Evolutionary conservation across 2,329 filamentous ascomycete genomes (phyloP).

Genomic region (Rhinocladiella similis): DNA sequence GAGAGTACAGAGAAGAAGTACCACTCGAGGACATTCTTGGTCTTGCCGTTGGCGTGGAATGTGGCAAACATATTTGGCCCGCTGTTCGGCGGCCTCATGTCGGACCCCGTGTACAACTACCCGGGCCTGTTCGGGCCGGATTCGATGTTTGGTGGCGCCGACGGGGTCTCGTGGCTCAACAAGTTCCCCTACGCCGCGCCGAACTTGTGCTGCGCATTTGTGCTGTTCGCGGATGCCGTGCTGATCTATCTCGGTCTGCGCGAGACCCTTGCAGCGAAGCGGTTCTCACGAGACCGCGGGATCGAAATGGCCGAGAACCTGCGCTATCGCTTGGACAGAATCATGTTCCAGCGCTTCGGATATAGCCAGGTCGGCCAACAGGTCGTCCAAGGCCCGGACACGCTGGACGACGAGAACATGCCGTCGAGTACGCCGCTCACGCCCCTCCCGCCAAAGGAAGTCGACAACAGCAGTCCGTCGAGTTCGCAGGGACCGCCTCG

Average conservation of each 20-base stretch:
- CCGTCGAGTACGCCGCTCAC: constrained; percentile 18
- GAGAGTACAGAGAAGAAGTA: constrained; percentile 73
- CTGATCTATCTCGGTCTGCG: constrained; percentile 64
- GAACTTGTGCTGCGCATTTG: constrained; percentile 63
- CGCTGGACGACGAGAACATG: constrained; percentile 16
- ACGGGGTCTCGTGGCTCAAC: constrained; percentile 62
- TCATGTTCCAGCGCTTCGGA: constrained; percentile 23
- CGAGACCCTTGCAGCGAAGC: constrained; percentile 43
- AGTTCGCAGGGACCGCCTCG: constrained; percentile 30
- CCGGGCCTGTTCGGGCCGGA: constrained; percentile 62
- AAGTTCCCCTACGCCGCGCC: constrained; percentile 68
- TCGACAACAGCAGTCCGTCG: constrained; percentile 38
- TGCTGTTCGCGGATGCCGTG: constrained; percentile 56
- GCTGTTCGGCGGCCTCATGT: constrained; percentile 65
- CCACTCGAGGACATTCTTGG: constrained; percentile 56
- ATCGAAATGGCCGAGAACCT: constrained; percentile 25
- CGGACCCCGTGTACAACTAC: constrained; percentile 65
- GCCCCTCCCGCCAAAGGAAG: constrained; percentile 18
- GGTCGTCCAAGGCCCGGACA: constrained; percentile 11
- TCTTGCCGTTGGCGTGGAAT: constrained; percentile 68
- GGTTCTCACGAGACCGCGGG: constrained; percentile 32
- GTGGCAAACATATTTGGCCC: constrained; percentile 57
- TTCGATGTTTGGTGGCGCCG: constrained; percentile 55
- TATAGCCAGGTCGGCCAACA: constrained; percentile 23
- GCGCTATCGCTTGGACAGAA: constrained; percentile 12